phyloP scores from a whole-genome alignment of 148 eudicot genomes.

The Dianthus caryophyllus region DNA sequence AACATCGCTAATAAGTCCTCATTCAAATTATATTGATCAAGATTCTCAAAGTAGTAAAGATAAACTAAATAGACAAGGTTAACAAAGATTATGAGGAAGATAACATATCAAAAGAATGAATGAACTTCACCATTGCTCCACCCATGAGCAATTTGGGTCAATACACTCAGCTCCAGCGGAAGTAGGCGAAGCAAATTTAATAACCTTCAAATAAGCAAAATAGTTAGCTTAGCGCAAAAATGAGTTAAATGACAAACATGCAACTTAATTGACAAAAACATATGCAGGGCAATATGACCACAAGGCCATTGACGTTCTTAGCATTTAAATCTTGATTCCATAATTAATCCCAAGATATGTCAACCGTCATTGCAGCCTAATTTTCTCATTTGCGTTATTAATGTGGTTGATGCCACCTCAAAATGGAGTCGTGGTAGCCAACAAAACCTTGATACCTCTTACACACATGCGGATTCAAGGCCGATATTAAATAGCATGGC shows the following conservation, averaged over 20 bases:
- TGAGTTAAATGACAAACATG: neutral
- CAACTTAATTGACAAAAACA: neutral
- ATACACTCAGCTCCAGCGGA: conserved; percentile 57
- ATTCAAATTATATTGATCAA: no score
- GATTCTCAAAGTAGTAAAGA: neutral
- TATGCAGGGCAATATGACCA: neutral
- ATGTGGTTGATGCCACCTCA: no score
- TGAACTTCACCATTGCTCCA: conserved; percentile 40
- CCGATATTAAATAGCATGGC: no score
- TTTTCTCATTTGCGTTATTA: no score
- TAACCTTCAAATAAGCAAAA: conserved; percentile 34
- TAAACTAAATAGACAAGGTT: neutral
- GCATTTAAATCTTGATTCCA: neutral
- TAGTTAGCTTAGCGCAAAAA: neutral
- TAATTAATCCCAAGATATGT: no score
- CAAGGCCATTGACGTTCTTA: neutral
- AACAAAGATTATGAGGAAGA: neutral
- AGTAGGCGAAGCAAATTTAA: conserved; percentile 43
- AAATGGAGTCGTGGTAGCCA: no score
- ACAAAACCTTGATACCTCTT: no score
- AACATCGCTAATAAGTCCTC: neutral
- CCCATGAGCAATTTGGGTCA: conserved; percentile 46
- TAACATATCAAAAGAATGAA: conserved; percentile 10
- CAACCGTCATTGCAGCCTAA: no score
- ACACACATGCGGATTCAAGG: no score